phyloP scores from a whole-genome alignment of 2,329 filamentous ascomycete genomes.

The Ophiostoma sp. region DNA sequence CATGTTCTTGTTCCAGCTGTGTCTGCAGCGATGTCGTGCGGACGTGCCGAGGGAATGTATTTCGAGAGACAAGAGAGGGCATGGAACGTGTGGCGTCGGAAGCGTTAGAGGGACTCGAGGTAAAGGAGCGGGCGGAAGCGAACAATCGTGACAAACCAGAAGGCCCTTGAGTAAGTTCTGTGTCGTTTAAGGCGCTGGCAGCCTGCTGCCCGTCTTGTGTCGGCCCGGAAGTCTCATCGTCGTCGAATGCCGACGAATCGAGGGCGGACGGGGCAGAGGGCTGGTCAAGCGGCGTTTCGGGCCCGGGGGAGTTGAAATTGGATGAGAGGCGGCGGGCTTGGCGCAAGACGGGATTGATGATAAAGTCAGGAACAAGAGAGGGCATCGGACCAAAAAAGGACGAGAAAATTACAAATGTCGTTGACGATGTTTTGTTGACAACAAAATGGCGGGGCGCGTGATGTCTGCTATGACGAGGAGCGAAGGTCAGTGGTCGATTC shows the following conservation, averaged over 20 bases:
- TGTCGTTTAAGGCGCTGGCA: not conserved
- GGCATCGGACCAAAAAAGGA: constrained; percentile 50
- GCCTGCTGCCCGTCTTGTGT: constrained; percentile 16
- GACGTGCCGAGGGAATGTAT: constrained; percentile 15
- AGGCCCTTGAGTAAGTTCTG: not conserved
- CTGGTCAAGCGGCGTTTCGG: constrained; percentile 38
- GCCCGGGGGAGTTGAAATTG: constrained; percentile 38
- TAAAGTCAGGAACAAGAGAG: constrained; percentile 63
- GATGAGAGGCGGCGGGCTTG: constrained; percentile 64
- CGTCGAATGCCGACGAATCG: constrained; percentile 22
- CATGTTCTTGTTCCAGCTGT: not conserved
- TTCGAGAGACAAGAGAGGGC: not conserved
- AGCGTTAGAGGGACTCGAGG: not conserved
- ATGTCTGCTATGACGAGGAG: not conserved
- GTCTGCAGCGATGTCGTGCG: constrained; percentile 21
- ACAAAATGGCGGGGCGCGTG: constrained; percentile 16
- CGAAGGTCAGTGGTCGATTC: not conserved
- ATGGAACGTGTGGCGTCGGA: not conserved
- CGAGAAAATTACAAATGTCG: not conserved
- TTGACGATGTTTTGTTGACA: not conserved
- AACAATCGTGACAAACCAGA: not conserved
- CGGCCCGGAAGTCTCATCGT: constrained; percentile 32
- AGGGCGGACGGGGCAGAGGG: constrained; percentile 18
- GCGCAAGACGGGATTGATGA: constrained; percentile 66
- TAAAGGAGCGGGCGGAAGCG: not conserved